A percentile compares a stretch with the other conserved stretches of the same genome.
Conservation (phyloP, 1,139 yeast species). For the Yamadazyma epiphylla region DNA sequence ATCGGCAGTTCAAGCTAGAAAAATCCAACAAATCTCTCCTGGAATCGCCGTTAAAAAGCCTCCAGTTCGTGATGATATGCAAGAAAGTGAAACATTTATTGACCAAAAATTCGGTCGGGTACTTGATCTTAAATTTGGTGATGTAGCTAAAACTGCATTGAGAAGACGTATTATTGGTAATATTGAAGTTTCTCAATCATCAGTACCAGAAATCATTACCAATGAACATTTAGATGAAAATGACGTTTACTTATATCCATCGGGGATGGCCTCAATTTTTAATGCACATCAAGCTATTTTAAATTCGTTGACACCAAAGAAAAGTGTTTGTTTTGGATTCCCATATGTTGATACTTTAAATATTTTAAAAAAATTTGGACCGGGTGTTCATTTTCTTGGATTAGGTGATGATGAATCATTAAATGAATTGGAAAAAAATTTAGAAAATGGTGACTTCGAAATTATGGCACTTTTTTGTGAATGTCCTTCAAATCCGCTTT, state of each 20-base stretch:
- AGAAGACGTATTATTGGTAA: slow-evolving; percentile 73
- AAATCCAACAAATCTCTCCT: slow-evolving; percentile 33
- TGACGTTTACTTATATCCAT: slow-evolving; percentile 80
- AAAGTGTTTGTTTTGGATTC: slow-evolving; percentile 89
- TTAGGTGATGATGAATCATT: slow-evolving; percentile 75
- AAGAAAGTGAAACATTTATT: slow-evolving; percentile 65
- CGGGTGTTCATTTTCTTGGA: slow-evolving; percentile 80
- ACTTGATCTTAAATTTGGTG: slow-evolving; percentile 70
- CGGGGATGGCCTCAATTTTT: slow-evolving; percentile 93
- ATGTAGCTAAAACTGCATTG: slow-evolving; percentile 71
- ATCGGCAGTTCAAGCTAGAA: slow-evolving; percentile 37
- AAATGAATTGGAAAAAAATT: slow-evolving; percentile 55
- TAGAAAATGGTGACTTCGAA: slow-evolving; percentile 60
- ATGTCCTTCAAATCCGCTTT: slow-evolving; percentile 88
- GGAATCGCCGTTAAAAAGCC: slow-evolving; percentile 9
- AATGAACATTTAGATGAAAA: slow-evolving; percentile 34
- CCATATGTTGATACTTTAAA: slow-evolving; percentile 93
- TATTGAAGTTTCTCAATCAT: slow-evolving; percentile 30
- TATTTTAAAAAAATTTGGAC: slow-evolving; percentile 84
- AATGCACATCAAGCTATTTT: slow-evolving; percentile 71
- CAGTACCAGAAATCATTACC: slow-evolving; percentile 21
- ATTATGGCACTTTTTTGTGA: slow-evolving; percentile 79
- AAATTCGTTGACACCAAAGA: slow-evolving; percentile 34
- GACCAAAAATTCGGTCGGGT: slow-evolving; percentile 92
- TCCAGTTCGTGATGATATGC: slow-evolving; percentile 27